These are phyloP conservation scores for Corylus heterophylla DNA, from an alignment of 306 rosid genomes.

Conservation along the genomic window DNA sequence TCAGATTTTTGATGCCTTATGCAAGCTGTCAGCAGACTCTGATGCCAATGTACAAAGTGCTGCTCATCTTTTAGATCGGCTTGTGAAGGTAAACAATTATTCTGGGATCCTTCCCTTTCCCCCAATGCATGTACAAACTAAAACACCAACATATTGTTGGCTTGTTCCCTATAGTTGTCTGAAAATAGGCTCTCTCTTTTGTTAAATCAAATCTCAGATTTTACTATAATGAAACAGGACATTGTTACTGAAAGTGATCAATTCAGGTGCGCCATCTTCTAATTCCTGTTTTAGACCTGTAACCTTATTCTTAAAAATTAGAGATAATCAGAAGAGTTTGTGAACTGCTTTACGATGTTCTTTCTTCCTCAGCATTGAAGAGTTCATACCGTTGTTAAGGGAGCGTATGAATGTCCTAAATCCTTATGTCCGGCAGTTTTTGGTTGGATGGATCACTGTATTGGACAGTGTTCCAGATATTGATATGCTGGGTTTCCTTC, in stretches of 20 bases:
- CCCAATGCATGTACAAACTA: conserved; percentile 1
- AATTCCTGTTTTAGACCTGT: conserved; percentile 21
- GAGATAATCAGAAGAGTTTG: conserved; percentile 21
- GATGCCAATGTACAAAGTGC: conserved; percentile 98
- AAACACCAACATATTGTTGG: conserved; percentile 14
- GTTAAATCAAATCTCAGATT: conserved; percentile 30
- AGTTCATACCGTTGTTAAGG: conserved; percentile 95
- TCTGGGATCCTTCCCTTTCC: conserved; percentile 12
- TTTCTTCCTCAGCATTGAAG: conserved; percentile 76
- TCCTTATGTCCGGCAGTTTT: conserved; percentile 98
- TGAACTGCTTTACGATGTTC: conserved; percentile 20
- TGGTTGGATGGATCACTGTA: conserved; percentile 99
- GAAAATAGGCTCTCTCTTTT: conserved; percentile 15
- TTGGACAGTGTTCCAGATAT: conserved; percentile 97
- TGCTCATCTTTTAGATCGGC: conserved; percentile 96
- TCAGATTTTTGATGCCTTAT: conserved; percentile 94
- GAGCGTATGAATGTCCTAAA: conserved; percentile 98
- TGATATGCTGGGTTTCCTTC: conserved; percentile 98
- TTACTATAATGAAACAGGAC: conserved; percentile 70
- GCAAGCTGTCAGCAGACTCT: conserved; percentile 98
- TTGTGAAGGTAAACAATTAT: conserved; percentile 70
- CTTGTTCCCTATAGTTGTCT: conserved; percentile 26
- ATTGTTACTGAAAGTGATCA: conserved; percentile 99
- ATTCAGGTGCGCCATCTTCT: conserved; percentile 73
- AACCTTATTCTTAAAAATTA: conserved; percentile 24